Evolutionary conservation across 768 basidiomycete species (phyloP), one percentile per base, ranked within the genome.

Genomic region (Phanerodontia chrysosporium): DNA sequence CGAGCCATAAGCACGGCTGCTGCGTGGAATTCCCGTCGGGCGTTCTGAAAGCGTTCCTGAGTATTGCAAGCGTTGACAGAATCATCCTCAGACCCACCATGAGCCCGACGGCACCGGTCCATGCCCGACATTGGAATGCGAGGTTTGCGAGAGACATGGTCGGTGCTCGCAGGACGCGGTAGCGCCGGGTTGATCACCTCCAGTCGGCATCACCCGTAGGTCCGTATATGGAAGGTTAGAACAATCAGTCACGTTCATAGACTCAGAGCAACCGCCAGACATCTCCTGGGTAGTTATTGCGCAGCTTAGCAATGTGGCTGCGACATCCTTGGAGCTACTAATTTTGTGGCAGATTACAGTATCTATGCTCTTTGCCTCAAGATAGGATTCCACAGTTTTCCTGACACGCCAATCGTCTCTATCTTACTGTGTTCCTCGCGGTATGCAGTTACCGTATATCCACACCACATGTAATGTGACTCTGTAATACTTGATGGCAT

Each of bases 21-120:
- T 2, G 80, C 80, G 27, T 81, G 82, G 67, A 90, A 88, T 49
- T 74, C 52, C 13, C 52, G 74, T 48, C 84, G 78, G 27, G 61
- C 32, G n/a, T 39, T 53, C 52, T 49, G n/a, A n/a, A 32, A n/a
- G 29, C 16, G 8, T 9, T 18, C 2, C 5, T 44, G n/a, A 30
- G 49, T 24, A 51, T 25, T 3, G 6, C 27, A 53, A 28, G 5
- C 4, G 46, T 9, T 9, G n/a, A n/a, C 16, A 42, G 3, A 22
- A 7, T 10, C 16, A 16, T 1, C 8, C 2, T 12, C n/a, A 24
- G n/a, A 49, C 53, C 13, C 44, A 62, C 61, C 46, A 58, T 29
- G 21, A 30, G 27, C 13, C 36, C 29, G 1, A 25, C 12, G 24
- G 66, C 57, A 57, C 61, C 45, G 21, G 59, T 49, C 45, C 69